Evolutionary conservation across 805 yeast genomes (phyloP), one percentile per base, ranked within the genome.

Genomic region (Teunomyces lycoperdinae): DNA sequence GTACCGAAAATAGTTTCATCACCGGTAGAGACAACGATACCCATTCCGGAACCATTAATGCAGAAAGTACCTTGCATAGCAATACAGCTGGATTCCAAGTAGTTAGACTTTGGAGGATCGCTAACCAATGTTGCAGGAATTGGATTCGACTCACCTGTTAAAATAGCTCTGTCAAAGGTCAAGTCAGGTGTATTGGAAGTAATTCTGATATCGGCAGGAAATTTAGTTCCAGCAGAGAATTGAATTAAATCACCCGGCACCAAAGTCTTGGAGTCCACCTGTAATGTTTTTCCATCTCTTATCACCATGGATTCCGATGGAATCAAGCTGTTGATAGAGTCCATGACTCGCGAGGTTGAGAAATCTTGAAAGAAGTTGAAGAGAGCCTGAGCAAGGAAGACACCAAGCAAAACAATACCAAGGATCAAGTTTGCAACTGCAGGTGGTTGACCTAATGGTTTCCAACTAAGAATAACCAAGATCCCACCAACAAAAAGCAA

Each of bases 61-160:
- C 75, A 68, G 44, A 64, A 64, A 0, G 79, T 71, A 32, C 80
- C 80, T 57, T 74, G 78, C 62, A 74, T 60, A 1, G 77, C 80
- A 49, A 76, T 71, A 54, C 73, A 65, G 9, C 57, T 47, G 42
- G 72, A 61, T 53, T 76, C 80, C 48, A 76, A 57, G 52, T 70
- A 76, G 54, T 74, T 75, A 5, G 71, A 58, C 10, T 62, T 64
- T 13, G 48, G 45, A 11, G 61, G 54, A 34, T 67, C 72, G 16
- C 62, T 40, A 8, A 47, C 50, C 2, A 56, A 44, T 4, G 65
- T 52, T 5, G 71, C 75, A 13, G 62, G 61, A 38, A 61, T 56
- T 5, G 79, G 69, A 44, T 67, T 66, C 3, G 81, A 73, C 54
- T 76, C 80, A 54, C 81, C 81, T 9, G 81, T 77, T 32, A 77